phyloP scores from a whole-genome alignment of 1,139 yeast species.

The Debaryomycetaceae sp. region DNA sequence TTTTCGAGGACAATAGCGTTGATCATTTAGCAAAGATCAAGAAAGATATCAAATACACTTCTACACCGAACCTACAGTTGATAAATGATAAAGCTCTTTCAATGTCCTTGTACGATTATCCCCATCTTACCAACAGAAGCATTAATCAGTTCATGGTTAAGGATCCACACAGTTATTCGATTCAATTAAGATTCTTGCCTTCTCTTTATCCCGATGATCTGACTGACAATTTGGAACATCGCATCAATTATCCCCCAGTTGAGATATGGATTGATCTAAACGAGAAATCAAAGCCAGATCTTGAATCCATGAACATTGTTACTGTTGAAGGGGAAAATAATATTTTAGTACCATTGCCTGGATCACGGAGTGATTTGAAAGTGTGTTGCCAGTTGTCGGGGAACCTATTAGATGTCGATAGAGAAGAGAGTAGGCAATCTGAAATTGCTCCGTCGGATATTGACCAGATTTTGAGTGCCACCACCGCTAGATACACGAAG shows the following conservation, averaged over 20 bases:
- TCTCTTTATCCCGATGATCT: conserved; percentile 27
- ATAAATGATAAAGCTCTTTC: conserved; percentile 36
- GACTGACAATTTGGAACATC: conserved; percentile 11
- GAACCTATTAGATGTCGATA: conserved; percentile 19
- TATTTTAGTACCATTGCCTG: conserved; percentile 39
- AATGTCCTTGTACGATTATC: conserved; percentile 25
- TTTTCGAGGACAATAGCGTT: conserved; percentile 1
- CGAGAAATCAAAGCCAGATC: conserved; percentile 33
- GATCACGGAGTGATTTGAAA: conserved; percentile 39
- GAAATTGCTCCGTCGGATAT: conserved; percentile 4
- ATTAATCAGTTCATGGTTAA: conserved; percentile 17
- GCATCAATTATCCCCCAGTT: conserved; percentile 44
- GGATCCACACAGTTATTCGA: conserved; percentile 35
- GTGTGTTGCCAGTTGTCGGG: conserved; percentile 41
- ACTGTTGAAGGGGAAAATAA: conserved; percentile 49
- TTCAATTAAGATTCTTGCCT: conserved; percentile 52
- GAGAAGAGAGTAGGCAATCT: conserved; percentile 3
- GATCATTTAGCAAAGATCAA: conserved; percentile 2
- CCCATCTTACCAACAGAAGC: conserved; percentile 17
- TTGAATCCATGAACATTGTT: conserved; percentile 38
- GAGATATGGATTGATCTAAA: conserved; percentile 53
- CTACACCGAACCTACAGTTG: conserved; percentile 43
- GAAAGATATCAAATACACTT: conserved; percentile 18
- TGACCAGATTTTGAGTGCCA: conserved; percentile 19
- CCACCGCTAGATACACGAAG: conserved; percentile 26